Evolutionary conservation across 2,329 filamentous ascomycete genomes (phyloP).

Genomic region (Colletotrichum coccodes): DNA sequence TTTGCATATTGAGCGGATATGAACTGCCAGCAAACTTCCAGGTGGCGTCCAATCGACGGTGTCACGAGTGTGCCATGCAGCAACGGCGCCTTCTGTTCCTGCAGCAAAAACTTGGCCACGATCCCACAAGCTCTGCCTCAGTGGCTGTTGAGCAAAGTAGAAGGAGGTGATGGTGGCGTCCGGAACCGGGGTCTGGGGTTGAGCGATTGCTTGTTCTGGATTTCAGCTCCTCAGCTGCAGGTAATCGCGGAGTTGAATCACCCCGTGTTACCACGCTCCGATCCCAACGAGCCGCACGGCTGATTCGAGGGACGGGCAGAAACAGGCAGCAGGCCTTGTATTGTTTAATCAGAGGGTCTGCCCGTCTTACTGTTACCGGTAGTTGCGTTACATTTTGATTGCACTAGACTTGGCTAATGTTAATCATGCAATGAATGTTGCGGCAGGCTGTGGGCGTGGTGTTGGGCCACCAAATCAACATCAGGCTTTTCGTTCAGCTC

Average conservation of each 20-base stretch:
- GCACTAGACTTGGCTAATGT: not conserved
- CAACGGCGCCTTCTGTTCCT: not conserved
- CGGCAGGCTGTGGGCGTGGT: conserved; percentile 2
- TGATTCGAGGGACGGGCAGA: not conserved
- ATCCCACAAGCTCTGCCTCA: not conserved
- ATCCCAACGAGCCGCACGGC: not conserved
- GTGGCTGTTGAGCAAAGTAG: not conserved
- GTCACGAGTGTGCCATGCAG: not conserved
- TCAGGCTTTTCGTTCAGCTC: not conserved
- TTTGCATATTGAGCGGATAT: conserved; percentile 1
- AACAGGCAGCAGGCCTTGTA: not conserved
- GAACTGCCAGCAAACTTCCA: not conserved
- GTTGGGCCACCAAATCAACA: not conserved
- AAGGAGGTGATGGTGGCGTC: conserved; percentile 5
- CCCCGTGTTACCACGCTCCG: not conserved
- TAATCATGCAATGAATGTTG: not conserved
- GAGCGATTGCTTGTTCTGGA: conserved; percentile 9
- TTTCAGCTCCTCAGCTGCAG: not conserved
- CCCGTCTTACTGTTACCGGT: not conserved
- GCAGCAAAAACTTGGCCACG: not conserved
- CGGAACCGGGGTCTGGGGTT: not conserved
- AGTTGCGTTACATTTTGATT: not conserved
- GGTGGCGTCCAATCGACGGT: conserved; percentile 11
- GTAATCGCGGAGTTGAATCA: conserved; percentile 17
- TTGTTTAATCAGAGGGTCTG: not conserved